Evolutionary conservation across 2,329 filamentous ascomycete species (phyloP).

Genomic region (Aspergillus cejpii): DNA sequence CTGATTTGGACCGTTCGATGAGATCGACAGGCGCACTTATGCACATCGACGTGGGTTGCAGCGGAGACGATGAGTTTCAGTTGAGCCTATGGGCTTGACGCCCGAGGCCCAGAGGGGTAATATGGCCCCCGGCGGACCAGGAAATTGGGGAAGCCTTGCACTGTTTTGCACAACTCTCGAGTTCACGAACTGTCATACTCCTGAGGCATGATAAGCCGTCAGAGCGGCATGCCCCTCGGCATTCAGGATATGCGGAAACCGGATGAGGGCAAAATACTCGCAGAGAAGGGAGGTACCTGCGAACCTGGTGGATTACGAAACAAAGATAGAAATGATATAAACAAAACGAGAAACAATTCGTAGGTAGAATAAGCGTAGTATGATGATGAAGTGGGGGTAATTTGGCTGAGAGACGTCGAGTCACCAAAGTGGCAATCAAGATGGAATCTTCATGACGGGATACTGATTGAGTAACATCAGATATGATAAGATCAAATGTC

Average conservation of each 20-base stretch:
- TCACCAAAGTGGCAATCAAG: constrained; percentile 7
- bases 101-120: constrained; percentile 20
- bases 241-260: not conserved
- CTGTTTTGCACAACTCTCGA: not conserved
- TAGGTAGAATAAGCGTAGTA: constrained; percentile 1
- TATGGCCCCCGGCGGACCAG: constrained; percentile 13
- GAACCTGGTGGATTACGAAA: not conserved
- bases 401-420: constrained; percentile 2
- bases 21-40: constrained; percentile 32
- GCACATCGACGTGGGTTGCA: constrained; percentile 26
- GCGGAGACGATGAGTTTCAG: constrained; percentile 8
- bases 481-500: constrained; percentile 23
- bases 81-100: constrained; percentile 21
- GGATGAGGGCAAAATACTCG: not conserved
- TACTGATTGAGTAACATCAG: constrained; percentile 15
- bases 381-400: constrained; percentile 2
- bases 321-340: not conserved
- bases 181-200: not conserved
- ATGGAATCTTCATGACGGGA: constrained; percentile 2
- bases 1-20: constrained; percentile 14
- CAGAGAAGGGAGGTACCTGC: not conserved
- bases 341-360: not conserved
- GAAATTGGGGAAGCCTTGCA: not conserved
- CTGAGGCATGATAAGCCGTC: not conserved
- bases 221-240: not conserved